Conservation (phyloP, 768 basidiomycete species). For the Porphyrellus cyaneotinctus region DNA sequence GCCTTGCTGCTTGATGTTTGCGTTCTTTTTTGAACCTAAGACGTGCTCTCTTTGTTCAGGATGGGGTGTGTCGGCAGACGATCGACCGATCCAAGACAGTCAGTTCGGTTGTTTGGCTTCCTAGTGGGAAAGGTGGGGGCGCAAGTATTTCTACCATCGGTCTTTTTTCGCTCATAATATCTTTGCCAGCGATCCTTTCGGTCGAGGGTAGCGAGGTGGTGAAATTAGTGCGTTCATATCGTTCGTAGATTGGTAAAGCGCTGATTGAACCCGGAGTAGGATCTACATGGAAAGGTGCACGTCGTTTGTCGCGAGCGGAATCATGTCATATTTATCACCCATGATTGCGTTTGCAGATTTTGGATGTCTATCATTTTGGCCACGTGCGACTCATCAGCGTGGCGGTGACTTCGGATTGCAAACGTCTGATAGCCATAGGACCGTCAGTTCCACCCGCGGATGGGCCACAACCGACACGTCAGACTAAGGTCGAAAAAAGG, state of each 20-base stretch:
- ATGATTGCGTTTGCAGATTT: slow-evolving; percentile 23
- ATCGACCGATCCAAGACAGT: slow-evolving; percentile 44
- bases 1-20: not conserved
- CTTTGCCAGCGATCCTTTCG: slow-evolving; percentile 42
- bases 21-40: too few relatives aligned
- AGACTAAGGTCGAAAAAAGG: slow-evolving; percentile 48
- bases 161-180: not conserved
- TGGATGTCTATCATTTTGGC: slow-evolving; percentile 40
- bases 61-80: slow-evolving; percentile 46
- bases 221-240: slow-evolving; percentile 36
- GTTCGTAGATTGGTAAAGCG: not conserved
- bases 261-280: slow-evolving; percentile 26
- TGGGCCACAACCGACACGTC: slow-evolving; percentile 43
- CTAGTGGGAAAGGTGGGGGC: slow-evolving; percentile 41
- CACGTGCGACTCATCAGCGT: slow-evolving; percentile 47
- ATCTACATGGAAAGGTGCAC: slow-evolving; percentile 38
- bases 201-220: slow-evolving; percentile 46
- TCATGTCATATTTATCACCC: not conserved
- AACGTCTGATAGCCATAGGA: slow-evolving; percentile 45
- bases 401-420: slow-evolving; percentile 43
- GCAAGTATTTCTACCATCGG: not conserved
- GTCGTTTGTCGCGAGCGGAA: not conserved
- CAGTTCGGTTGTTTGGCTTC: slow-evolving; percentile 48
- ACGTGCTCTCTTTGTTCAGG: slow-evolving; percentile 25
- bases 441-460: slow-evolving; percentile 39